Conservation (phyloP, 148 eudicot species). For the Silene latifolia region DNA sequence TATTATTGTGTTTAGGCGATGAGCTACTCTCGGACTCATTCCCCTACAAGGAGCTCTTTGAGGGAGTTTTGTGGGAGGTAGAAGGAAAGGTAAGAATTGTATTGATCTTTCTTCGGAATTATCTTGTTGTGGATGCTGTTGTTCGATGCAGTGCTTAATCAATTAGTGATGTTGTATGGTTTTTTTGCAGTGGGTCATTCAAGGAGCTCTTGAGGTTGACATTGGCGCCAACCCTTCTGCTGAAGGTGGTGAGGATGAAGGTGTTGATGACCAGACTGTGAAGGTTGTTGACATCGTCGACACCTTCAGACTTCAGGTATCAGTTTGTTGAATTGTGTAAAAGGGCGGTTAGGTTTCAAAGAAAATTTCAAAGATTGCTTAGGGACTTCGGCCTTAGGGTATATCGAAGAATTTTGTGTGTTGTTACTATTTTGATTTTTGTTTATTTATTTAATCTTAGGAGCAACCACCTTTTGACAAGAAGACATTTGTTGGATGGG, state of each 20-base stretch:
- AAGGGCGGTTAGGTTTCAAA: too few relatives aligned
- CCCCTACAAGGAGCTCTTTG: slow-evolving; percentile 60
- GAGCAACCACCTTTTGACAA: slow-evolving; percentile 57
- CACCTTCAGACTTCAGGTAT: slow-evolving; percentile 48
- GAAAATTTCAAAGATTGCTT: too few relatives aligned
- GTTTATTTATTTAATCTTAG: slow-evolving; percentile 7
- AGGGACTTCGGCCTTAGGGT: too few relatives aligned
- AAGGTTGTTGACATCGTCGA: slow-evolving; percentile 55
- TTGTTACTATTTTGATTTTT: too few relatives aligned
- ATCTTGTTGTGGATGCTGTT: background rate
- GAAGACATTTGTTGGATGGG: slow-evolving; percentile 40
- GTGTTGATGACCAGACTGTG: slow-evolving; percentile 45
- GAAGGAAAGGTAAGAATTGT: slow-evolving; percentile 69
- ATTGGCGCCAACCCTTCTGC: slow-evolving; percentile 97
- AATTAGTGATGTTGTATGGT: background rate
- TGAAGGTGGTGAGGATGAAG: slow-evolving; percentile 70
- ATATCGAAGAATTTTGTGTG: too few relatives aligned
- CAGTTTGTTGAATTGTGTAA: too few relatives aligned
- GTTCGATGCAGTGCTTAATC: background rate
- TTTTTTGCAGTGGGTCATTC: slow-evolving; percentile 67
- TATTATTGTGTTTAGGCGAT: slow-evolving; percentile 45
- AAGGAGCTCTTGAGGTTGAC: slow-evolving; percentile 65
- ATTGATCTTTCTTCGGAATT: background rate
- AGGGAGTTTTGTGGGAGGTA: slow-evolving; percentile 88
- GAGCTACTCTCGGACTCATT: slow-evolving; percentile 90